Evolutionary conservation across 306 rosid genomes (phyloP), one percentile per base, ranked within the genome.

Genomic region (Lupinus albus): DNA sequence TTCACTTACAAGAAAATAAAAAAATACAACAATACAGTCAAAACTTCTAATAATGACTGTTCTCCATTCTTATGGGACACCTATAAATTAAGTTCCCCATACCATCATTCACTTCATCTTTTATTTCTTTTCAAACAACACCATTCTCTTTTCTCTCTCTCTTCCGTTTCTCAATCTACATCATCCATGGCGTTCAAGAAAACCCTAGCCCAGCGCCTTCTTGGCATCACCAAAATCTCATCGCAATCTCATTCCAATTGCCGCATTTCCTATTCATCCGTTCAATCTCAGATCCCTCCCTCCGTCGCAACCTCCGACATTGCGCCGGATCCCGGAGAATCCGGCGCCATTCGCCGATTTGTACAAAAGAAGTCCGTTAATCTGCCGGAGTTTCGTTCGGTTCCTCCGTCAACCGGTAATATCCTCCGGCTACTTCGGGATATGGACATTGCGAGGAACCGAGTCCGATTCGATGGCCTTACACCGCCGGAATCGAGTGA

Each of bases 321-420:
- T 72, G 84, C 81, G 11, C 89, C 85, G 1, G 95, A 92, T 38
- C 96, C 98, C 0, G 95, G 96, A 58, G 91, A 87, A 0, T 45
- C 46, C 25, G 25, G 25, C 25, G 25, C 25, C 25, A 1, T 20
- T n/a, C 84, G 82, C 4, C 51, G 82, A 2, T 87, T 78, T 14
- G 68, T 89, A 42, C 92, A 85, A 82, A 78, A 56, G 72, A 62
- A 57, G 0, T 36, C 85, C 4, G 6, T 60, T 8, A 25, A 74
- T 10, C 69, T 8, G 18, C 41, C 80, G 49, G 88, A 79, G 57
- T 18, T 69, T 44, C 82, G 76, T 11, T 53, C 82, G 0, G 52
- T 70, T 1, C 67, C 73, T 32, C 20, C 74, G 10, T 74, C 35
- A 1, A 4, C 84, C 10, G 87, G 53, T 0, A 61, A 48, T 67